These are phyloP conservation scores for Margaritispora aquatica DNA, from an alignment of 495 filamentous ascomycete genomes.

Conservation along the genomic window DNA sequence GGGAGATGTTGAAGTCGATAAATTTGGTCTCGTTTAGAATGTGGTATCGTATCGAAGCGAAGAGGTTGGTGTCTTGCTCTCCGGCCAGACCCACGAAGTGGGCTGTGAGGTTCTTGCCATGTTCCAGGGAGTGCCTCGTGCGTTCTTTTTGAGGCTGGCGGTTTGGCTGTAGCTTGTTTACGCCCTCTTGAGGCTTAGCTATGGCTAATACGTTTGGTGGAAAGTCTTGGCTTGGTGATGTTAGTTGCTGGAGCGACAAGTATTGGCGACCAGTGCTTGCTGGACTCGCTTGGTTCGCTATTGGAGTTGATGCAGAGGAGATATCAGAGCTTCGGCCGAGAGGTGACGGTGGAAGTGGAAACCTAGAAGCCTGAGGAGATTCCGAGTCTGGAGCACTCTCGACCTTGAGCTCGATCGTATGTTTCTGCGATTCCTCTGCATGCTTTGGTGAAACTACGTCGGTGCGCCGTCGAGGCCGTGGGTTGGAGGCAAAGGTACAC, in stretches of 20 bases:
- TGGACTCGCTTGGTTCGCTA: neutral
- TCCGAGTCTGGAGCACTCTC: neutral
- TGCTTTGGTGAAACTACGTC: neutral
- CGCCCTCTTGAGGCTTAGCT: no score
- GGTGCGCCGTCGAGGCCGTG: neutral
- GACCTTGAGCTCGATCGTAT: neutral
- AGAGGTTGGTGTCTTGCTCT: slow-evolving; percentile 21
- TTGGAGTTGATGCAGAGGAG: neutral
- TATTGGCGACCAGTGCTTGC: slow-evolving; percentile 4
- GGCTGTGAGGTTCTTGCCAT: slow-evolving; percentile 15
- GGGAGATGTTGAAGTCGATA: slow-evolving; percentile 19
- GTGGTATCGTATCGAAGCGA: slow-evolving; percentile 19
- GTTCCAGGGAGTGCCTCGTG: slow-evolving; percentile 12
- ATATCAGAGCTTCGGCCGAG: neutral
- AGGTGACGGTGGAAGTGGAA: slow-evolving; percentile 3
- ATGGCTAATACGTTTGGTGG: neutral
- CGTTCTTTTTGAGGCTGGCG: neutral
- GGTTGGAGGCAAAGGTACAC: slow-evolving; percentile 14
- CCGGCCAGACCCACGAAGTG: slow-evolving; percentile 19
- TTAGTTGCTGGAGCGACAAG: slow-evolving; percentile 9
- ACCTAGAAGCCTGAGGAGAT: slow-evolving; percentile 8
- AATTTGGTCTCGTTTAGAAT: slow-evolving; percentile 22
- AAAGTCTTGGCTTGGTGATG: slow-evolving; percentile 1
- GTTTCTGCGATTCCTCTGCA: neutral
- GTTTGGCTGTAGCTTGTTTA: neutral